phyloP scores from a whole-genome alignment of 2,329 filamentous ascomycete species.

The Aureobasidium zeae region DNA sequence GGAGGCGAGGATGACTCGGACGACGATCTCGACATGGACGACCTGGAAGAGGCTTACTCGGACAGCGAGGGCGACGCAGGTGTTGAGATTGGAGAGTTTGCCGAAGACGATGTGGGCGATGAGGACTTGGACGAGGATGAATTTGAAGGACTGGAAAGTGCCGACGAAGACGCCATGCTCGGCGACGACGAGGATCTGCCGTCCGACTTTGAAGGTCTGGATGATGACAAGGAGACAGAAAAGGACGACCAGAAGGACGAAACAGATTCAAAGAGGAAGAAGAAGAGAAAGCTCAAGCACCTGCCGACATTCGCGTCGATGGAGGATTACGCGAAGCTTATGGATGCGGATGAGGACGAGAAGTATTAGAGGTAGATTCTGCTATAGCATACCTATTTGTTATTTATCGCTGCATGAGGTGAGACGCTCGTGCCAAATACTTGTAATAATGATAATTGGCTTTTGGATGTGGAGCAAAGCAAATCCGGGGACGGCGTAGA shows the following conservation, averaged over 20 bases:
- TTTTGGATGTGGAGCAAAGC: too few relatives aligned
- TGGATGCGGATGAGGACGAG: constrained; percentile 19
- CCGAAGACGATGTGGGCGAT: constrained; percentile 43
- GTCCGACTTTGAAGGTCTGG: constrained; percentile 44
- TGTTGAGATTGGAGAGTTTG: constrained; percentile 52
- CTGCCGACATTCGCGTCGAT: constrained; percentile 87
- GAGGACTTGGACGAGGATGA: constrained; percentile 46
- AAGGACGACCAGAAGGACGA: constrained; percentile 33
- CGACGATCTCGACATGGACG: constrained; percentile 48
- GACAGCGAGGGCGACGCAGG: constrained; percentile 32
- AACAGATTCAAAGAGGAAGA: constrained; percentile 44
- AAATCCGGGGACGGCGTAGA: constrained; percentile 11
- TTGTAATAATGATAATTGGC: too few relatives aligned
- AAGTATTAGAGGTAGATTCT: constrained; percentile 11
- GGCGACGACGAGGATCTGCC: constrained; percentile 46
- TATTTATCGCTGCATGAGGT: too few relatives aligned
- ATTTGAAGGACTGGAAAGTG: constrained; percentile 36
- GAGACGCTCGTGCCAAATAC: too few relatives aligned
- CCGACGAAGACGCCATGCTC: constrained; percentile 33
- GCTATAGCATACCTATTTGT: constrained; percentile 10
- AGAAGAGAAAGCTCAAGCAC: constrained; percentile 76
- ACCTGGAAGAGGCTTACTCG: constrained; percentile 32
- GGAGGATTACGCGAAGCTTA: constrained; percentile 77
- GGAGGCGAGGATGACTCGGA: constrained; percentile 53
- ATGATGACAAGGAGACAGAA: constrained; percentile 34